Conservation (phyloP, 164 flowering plant species). For the Kalanchoe fedtschenkoi region DNA sequence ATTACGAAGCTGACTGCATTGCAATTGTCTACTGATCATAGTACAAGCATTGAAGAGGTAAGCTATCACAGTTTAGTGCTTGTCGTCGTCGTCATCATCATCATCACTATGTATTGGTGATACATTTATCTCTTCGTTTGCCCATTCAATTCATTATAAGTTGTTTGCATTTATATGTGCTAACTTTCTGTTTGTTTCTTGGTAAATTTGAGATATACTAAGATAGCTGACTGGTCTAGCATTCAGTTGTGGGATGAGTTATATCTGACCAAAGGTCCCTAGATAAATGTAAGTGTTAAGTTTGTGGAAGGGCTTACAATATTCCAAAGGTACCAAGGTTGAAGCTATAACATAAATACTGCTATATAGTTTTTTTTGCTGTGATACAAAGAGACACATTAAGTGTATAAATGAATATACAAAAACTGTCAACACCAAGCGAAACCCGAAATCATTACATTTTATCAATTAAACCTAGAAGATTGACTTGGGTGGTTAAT, state of each 20-base stretch:
- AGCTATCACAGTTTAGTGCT: slow-evolving; percentile 12
- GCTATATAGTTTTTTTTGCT: too few relatives aligned
- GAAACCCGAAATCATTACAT: too few relatives aligned
- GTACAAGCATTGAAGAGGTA: slow-evolving; percentile 98
- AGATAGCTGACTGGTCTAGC: background rate
- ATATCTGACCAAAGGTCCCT: background rate
- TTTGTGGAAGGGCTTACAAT: background rate
- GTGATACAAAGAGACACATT: too few relatives aligned
- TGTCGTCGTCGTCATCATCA: background rate
- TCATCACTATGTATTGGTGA: background rate
- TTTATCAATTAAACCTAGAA: too few relatives aligned
- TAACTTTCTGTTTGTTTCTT: background rate
- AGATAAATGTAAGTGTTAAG: background rate
- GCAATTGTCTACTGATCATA: slow-evolving; percentile 96
- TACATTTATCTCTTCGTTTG: background rate
- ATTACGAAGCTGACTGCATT: slow-evolving; percentile 53
- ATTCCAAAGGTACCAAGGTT: too few relatives aligned
- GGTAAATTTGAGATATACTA: background rate
- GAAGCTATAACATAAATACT: background rate
- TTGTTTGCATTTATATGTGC: background rate
- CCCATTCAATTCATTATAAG: background rate
- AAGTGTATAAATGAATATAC: too few relatives aligned
- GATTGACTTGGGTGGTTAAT: too few relatives aligned
- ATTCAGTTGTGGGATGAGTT: background rate
- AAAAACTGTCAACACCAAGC: too few relatives aligned